phyloP scores from a whole-genome alignment of 352 stramenopile genomes.

The Plasmopara halstedii region DNA sequence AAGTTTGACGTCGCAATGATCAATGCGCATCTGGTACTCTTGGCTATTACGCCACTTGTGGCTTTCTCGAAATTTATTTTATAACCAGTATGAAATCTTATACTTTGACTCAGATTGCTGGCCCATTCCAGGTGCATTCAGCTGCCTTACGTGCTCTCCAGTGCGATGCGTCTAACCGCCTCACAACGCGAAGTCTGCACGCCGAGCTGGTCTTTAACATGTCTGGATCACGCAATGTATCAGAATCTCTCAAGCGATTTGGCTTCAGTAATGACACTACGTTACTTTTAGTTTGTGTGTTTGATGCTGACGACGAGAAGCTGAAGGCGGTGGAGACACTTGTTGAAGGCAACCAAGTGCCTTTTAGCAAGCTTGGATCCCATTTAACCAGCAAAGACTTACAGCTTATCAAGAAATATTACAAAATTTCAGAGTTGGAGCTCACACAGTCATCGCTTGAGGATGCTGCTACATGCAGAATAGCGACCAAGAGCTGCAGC shows the following conservation, averaged over 20 bases:
- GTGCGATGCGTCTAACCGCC: slow-evolving; percentile 41
- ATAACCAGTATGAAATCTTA: background rate
- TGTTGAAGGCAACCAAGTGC: slow-evolving; percentile 43
- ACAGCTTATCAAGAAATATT: slow-evolving; percentile 66
- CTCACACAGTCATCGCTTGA: slow-evolving; percentile 50
- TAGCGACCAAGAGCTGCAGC: slow-evolving; percentile 84
- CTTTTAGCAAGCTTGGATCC: slow-evolving; percentile 37
- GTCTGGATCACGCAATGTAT: slow-evolving; percentile 75
- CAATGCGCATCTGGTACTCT: slow-evolving; percentile 54
- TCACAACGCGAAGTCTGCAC: slow-evolving; percentile 75
- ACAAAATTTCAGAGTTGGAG: slow-evolving; percentile 80
- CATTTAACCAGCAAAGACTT: slow-evolving; percentile 43
- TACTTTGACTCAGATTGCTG: slow-evolving; percentile 35
- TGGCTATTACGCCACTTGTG: background rate
- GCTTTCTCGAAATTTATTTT: background rate
- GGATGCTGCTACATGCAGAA: slow-evolving; percentile 68
- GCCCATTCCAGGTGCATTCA: slow-evolving; percentile 69
- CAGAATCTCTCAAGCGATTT: slow-evolving; percentile 76
- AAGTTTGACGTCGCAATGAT: slow-evolving; percentile 66
- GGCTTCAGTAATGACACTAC: slow-evolving; percentile 49
- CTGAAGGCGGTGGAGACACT: slow-evolving; percentile 29
- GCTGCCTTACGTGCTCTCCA: slow-evolving; percentile 62
- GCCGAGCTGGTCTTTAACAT: slow-evolving; percentile 83
- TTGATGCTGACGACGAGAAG: slow-evolving; percentile 50
- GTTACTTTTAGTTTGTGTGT: slow-evolving; percentile 61